A percentile compares a stretch with the other conserved stretches of the same genome.
Conservation (phyloP, 371 early-diverging fungal genomes). For the Nematocida minor region DNA sequence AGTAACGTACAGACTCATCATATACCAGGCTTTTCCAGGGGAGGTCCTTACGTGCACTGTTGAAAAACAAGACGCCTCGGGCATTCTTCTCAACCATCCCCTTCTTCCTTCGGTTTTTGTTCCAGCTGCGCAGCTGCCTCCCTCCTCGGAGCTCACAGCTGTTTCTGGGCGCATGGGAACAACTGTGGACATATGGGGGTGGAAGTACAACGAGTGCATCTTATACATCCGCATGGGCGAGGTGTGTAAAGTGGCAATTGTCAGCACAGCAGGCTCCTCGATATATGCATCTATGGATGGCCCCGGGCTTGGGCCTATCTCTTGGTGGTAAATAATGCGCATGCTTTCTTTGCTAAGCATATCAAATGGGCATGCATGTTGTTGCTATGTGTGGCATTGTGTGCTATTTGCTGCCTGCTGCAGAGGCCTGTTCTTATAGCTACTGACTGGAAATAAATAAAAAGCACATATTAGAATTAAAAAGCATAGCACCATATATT, state of each 20-base stretch:
- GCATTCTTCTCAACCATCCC: slow-evolving; percentile 21
- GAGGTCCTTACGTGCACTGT: slow-evolving; percentile 34
- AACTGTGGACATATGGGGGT: slow-evolving; percentile 22
- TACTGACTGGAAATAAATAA: too few relatives aligned
- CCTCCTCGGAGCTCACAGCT: slow-evolving; percentile 9
- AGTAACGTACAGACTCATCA: slow-evolving; percentile 31
- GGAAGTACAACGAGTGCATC: slow-evolving; percentile 34
- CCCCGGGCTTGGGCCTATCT: slow-evolving; percentile 36
- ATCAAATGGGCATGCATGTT: not conserved
- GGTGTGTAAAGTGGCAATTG: slow-evolving; percentile 7
- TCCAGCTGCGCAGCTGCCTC: slow-evolving; percentile 27
- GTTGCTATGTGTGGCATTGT: not conserved
- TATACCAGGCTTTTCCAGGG: slow-evolving; percentile 16
- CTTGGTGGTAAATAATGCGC: slow-evolving; percentile 53
- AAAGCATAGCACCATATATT: too few relatives aligned
- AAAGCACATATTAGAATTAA: too few relatives aligned
- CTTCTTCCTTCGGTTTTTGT: slow-evolving; percentile 24
- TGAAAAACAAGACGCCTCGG: slow-evolving; percentile 34
- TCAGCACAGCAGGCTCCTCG: not conserved
- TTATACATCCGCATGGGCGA: slow-evolving; percentile 32
- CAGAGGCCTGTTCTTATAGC: too few relatives aligned
- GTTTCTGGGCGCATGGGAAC: not conserved
- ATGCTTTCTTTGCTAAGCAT: not conserved
- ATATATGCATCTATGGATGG: not conserved
- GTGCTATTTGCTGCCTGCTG: not conserved